Evolutionary conservation across 352 stramenopile genomes (phyloP), one percentile per base, ranked within the genome.

Genomic region (Globisporangium irregulare): DNA sequence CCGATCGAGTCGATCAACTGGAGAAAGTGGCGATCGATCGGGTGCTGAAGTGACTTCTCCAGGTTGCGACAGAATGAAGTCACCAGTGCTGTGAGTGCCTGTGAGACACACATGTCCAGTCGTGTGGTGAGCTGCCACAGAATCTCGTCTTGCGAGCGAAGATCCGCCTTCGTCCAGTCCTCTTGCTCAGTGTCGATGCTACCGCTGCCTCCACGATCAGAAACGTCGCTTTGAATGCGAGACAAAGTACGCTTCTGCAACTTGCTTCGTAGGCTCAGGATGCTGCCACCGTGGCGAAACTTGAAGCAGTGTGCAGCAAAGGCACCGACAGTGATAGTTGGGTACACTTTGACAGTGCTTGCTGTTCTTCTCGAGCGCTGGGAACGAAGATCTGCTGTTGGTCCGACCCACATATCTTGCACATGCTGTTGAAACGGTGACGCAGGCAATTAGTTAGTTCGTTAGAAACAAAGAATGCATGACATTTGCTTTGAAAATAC

Each of bases 341-440:
- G 75, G 71, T 93, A 93, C 36, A 78, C 73, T 57, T 83, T 85
- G 20, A 94, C 85, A 3, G 69, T 73, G 1, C 70, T 66, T n/a
- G 83, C 87, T 9, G 83, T 91, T 36, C 87, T 78, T 36, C 85
- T 73, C 29, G 80, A 82, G 43, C 78, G 72, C 48, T 94, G 84
- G 3, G 87, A 91, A 20, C 85, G 79, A 58, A 94, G 68, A 22
- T 92, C 80, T 2, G 80, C 63, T 2, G 78, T 89, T 6, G 83
- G 86, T 1, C 87, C 87, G 2, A 94, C 85, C 84, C 85, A 94
- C 80, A 94, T 89, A 22, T 94, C 87, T 73, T 94, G 87, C 18
- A 94, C 82, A 36, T 94, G 87, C 78, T 85, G 59, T 43, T 20
- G n/a, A 48, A 10, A 24, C 2, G 25, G 56, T 55, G 2, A 29